Percentiles rank a stretch among this genome's conserved stretches.
Evolutionary conservation across 2,329 filamentous ascomycete species (phyloP).

Genomic region (Fusarium tuaranense): DNA sequence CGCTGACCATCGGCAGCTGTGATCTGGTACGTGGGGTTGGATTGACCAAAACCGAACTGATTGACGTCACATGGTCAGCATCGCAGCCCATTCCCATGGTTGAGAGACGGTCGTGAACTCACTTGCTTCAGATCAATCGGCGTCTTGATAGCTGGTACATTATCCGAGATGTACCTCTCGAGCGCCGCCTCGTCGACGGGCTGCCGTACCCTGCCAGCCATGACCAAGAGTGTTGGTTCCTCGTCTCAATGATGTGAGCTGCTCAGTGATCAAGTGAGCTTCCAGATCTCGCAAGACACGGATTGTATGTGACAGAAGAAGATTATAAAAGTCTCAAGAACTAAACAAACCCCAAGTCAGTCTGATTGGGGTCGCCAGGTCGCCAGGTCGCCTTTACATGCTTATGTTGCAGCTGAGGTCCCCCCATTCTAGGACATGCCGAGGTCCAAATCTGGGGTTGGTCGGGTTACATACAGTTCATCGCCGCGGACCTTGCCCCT

Average conservation of each 20-base stretch:
- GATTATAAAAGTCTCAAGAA: background rate
- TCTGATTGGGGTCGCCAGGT: background rate
- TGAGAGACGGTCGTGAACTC: conserved; percentile 37
- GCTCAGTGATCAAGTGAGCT: background rate
- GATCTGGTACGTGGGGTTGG: conserved; percentile 95
- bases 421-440: conserved; percentile 32
- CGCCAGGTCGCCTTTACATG: conserved; percentile 6
- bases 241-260: background rate
- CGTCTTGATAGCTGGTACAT: conserved; percentile 86
- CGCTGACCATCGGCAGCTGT: conserved; percentile 76
- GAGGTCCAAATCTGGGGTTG: conserved; percentile 38
- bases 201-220: conserved; percentile 92
- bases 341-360: background rate
- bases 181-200: conserved; percentile 86
- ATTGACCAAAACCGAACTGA: conserved; percentile 97
- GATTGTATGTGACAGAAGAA: background rate
- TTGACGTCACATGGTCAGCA: conserved; percentile 18
- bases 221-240: conserved; percentile 46
- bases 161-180: conserved; percentile 79
- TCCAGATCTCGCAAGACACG: background rate
- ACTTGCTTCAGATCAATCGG: conserved; percentile 94
- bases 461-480: background rate
- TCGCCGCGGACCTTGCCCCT: conserved; percentile 34
- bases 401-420: conserved; percentile 7
- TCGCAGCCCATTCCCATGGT: background rate